phyloP scores from a whole-genome alignment of 129 eudicot genomes.

The Ambrosia trifida region DNA sequence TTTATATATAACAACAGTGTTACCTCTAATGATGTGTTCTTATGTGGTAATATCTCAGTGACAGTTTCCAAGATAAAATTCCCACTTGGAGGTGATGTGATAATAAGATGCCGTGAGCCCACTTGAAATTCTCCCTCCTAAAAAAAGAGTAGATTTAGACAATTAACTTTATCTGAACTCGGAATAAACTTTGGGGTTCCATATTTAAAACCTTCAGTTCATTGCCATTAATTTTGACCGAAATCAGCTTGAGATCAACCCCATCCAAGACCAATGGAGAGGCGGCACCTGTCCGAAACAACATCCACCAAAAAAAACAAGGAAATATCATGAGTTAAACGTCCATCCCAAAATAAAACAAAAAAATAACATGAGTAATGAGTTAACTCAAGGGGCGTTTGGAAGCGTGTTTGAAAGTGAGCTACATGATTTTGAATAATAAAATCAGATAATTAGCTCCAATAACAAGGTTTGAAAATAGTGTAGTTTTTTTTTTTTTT shows the following conservation, averaged over 20 bases:
- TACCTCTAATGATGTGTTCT: constrained; percentile 93
- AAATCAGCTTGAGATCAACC: constrained; percentile 71
- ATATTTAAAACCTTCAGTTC: constrained; percentile 56
- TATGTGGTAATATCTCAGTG: constrained; percentile 71
- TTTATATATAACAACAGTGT: not conserved
- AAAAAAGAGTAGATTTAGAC: constrained; percentile 2
- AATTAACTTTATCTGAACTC: not conserved
- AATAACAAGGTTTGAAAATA: too few relatives aligned
- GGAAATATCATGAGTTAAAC: not conserved
- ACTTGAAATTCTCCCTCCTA: constrained; percentile 67
- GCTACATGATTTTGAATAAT: too few relatives aligned
- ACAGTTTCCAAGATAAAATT: constrained; percentile 72
- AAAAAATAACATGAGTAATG: too few relatives aligned
- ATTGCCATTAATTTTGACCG: constrained; percentile 57
- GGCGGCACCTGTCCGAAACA: constrained; percentile 44
- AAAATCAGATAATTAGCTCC: too few relatives aligned
- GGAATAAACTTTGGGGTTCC: not conserved
- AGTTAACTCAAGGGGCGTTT: too few relatives aligned
- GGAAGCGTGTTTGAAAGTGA: too few relatives aligned
- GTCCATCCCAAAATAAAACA: too few relatives aligned
- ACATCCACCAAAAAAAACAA: not conserved
- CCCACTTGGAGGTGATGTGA: constrained; percentile 70
- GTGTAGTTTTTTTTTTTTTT: too few relatives aligned
- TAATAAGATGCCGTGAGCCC: constrained; percentile 65
- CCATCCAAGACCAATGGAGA: constrained; percentile 84